Evolutionary conservation across 2,329 filamentous ascomycete genomes (phyloP).

Genomic region (Diplodia seriata): DNA sequence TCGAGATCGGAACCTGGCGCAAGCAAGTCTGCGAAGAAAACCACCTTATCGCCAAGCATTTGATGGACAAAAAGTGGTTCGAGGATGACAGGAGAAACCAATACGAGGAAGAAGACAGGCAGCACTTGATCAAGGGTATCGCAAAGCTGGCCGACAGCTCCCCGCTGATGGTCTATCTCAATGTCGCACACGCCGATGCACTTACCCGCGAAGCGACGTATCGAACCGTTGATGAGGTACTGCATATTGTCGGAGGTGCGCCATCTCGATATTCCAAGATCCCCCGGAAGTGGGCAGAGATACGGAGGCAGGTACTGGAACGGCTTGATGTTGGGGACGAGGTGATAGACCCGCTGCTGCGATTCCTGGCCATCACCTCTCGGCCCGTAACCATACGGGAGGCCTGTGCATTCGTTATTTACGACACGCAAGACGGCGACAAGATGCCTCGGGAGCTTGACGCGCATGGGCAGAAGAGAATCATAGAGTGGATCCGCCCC

Average conservation of each 20-base stretch:
- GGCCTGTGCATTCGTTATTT: background rate
- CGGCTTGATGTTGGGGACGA: background rate
- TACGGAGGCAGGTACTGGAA: background rate
- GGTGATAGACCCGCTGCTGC: background rate
- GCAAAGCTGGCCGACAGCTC: constrained; percentile 4
- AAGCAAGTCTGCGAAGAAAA: background rate
- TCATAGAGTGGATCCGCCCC: background rate
- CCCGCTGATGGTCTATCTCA: constrained; percentile 6
- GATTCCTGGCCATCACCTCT: background rate
- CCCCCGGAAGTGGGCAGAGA: background rate
- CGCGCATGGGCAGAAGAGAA: background rate
- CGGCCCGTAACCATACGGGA: background rate
- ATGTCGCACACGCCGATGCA: background rate
- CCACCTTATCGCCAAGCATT: background rate
- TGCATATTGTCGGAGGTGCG: background rate
- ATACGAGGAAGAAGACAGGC: background rate
- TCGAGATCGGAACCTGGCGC: background rate
- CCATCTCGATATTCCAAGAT: background rate
- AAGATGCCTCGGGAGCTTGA: background rate
- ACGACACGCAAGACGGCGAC: background rate
- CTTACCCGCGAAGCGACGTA: no score
- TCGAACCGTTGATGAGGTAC: background rate
- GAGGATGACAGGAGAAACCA: background rate
- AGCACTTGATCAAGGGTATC: background rate
- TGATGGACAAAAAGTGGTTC: background rate